Evolutionary conservation across 1,284 basidiomycete genomes (phyloP).

Genomic region (Acaromyces ingoldii): DNA sequence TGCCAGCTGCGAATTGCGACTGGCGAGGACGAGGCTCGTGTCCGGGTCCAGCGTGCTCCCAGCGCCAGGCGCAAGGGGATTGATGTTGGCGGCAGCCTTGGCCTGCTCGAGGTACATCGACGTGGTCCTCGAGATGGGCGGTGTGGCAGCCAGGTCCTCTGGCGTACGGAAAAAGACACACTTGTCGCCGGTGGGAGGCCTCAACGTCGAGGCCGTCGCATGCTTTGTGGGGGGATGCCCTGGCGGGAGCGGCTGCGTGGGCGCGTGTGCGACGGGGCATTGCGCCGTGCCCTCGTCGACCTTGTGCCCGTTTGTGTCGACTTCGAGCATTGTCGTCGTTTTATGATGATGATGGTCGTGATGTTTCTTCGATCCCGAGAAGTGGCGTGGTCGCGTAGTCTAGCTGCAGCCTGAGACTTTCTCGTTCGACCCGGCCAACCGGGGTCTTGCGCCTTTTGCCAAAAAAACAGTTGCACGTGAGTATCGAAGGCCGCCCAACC

Average conservation of each 20-base stretch:
- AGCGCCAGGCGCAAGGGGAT: conserved; percentile 27
- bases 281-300: too few species aligned
- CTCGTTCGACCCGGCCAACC: too few species aligned
- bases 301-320: too few species aligned
- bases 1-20: conserved; percentile 41
- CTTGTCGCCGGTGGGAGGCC: conserved; percentile 36
- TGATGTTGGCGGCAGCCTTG: conserved; percentile 34
- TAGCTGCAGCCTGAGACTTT: too few species aligned
- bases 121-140: conserved; percentile 29
- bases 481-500: too few species aligned
- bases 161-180: conserved; percentile 48
- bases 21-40: conserved; percentile 40
- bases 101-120: conserved; percentile 20
- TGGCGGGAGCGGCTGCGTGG: conserved; percentile 44
- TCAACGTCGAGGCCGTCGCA: conserved; percentile 31
- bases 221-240: conserved; percentile 44
- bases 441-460: too few species aligned
- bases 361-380: too few species aligned
- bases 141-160: conserved; percentile 37
- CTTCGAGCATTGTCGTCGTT: too few species aligned
- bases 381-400: too few species aligned
- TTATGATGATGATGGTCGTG: too few species aligned
- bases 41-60: conserved; percentile 18
- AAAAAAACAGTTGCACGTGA: too few species aligned
- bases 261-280: conserved; percentile 47